Conservation (phyloP, 192 early-diverging fungal species). For the Phycomyces nitens region DNA sequence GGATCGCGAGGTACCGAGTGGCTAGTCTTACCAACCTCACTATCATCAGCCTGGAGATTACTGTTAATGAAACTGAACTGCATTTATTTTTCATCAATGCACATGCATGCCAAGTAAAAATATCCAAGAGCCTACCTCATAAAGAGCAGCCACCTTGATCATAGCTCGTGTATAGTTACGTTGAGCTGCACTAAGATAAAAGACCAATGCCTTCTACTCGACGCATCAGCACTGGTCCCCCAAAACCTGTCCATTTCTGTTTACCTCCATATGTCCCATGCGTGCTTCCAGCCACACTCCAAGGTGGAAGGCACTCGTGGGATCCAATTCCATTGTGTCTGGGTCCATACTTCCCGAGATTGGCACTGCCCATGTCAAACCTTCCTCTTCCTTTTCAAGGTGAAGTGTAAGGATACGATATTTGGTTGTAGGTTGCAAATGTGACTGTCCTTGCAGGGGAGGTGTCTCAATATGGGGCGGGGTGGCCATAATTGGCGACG, state of each 20-base stretch:
- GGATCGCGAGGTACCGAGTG: constrained; percentile 10
- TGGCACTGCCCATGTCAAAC: constrained; percentile 28
- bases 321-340: constrained; percentile 24
- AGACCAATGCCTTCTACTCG: constrained; percentile 24
- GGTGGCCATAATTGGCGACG: constrained; percentile 18
- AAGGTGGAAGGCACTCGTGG: constrained; percentile 33
- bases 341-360: constrained; percentile 15
- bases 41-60: constrained; percentile 10
- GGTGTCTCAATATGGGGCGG: constrained; percentile 20
- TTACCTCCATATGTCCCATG: constrained; percentile 30
- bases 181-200: constrained; percentile 28
- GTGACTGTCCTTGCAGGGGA: neutral
- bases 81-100: too few species aligned
- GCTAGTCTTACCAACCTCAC: neutral
- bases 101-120: too few species aligned
- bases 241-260: neutral
- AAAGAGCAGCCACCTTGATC: constrained; percentile 34
- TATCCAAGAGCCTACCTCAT: constrained; percentile 24
- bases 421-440: constrained; percentile 6
- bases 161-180: constrained; percentile 33
- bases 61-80: neutral
- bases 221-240: neutral
- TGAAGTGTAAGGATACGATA: constrained; percentile 35
- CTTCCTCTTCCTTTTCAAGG: constrained; percentile 34
- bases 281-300: constrained; percentile 31